Conservation (phyloP, 306 rosid genomes). For the Sophora flavescens region DNA sequence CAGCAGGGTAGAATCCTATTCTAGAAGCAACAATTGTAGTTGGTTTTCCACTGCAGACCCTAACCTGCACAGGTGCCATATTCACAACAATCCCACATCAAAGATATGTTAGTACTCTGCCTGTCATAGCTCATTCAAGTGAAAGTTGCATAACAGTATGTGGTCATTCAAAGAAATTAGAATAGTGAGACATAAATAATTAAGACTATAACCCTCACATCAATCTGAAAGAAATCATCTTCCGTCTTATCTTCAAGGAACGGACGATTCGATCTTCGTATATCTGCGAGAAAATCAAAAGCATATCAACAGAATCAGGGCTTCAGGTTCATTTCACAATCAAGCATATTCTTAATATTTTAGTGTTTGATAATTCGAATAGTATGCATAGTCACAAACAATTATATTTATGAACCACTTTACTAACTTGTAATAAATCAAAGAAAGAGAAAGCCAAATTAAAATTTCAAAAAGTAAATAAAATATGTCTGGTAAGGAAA, state of each 20-base stretch:
- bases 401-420: neutral
- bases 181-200: constrained; percentile 1
- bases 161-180: constrained; percentile 21
- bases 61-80: constrained; percentile 62
- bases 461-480: neutral
- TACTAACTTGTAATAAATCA: constrained; percentile 17
- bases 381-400: neutral
- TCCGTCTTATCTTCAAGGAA: constrained; percentile 86
- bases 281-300: constrained; percentile 63
- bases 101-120: constrained; percentile 29
- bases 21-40: constrained; percentile 83
- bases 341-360: neutral
- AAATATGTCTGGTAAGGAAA: neutral
- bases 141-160: constrained; percentile 8
- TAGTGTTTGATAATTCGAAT: neutral
- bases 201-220: constrained; percentile 60
- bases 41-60: constrained; percentile 95
- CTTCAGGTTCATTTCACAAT: neutral
- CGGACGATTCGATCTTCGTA: constrained; percentile 88
- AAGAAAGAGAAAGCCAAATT: constrained; percentile 9
- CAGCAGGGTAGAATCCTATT: constrained; percentile 94
- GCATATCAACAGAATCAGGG: neutral
- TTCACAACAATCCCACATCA: constrained; percentile 34
- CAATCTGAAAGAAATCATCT: constrained; percentile 95
- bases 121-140: neutral